These are phyloP conservation scores for Penicillium hesseltinei DNA, from an alignment of 2,329 filamentous ascomycete species.

Conservation along the genomic window DNA sequence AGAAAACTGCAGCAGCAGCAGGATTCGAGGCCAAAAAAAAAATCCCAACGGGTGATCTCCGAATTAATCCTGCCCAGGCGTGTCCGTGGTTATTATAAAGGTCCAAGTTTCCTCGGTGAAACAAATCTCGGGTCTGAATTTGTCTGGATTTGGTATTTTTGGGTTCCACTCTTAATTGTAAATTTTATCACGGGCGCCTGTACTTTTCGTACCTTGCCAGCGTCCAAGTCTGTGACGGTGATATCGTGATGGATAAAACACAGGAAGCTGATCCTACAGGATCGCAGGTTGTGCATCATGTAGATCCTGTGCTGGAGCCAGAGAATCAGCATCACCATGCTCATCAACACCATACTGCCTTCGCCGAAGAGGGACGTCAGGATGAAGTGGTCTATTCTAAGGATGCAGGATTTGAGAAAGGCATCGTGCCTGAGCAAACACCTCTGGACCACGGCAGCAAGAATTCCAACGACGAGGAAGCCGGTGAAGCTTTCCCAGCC, in stretches of 20 bases:
- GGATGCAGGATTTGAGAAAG: conserved; percentile 43
- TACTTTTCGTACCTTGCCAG: not conserved
- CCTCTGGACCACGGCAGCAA: conserved; percentile 42
- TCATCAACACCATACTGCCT: conserved; percentile 40
- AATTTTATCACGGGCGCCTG: not conserved
- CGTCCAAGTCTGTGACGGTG: not conserved
- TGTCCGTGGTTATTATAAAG: not conserved
- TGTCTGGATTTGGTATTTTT: not conserved
- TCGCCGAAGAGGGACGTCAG: conserved; percentile 36
- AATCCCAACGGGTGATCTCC: not conserved
- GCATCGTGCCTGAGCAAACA: conserved; percentile 31
- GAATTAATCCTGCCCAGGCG: not conserved
- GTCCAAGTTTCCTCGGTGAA: not conserved
- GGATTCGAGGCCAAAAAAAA: not conserved
- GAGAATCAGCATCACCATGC: conserved; percentile 41
- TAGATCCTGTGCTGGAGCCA: conserved; percentile 39
- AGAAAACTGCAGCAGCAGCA: not conserved
- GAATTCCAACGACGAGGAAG: conserved; percentile 41
- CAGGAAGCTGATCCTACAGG: not conserved
- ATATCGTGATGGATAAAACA: conserved; percentile 1
- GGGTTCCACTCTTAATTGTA: not conserved
- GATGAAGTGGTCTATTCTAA: conserved; percentile 52
- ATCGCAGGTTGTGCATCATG: not conserved
- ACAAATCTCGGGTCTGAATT: not conserved
- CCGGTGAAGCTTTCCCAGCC: conserved; percentile 32